A percentile compares a stretch with the other conserved stretches of the same genome.
These are phyloP conservation scores for Dorcoceras hygrometricum DNA, from an alignment of 257 asterid species.

Conservation along the genomic window DNA sequence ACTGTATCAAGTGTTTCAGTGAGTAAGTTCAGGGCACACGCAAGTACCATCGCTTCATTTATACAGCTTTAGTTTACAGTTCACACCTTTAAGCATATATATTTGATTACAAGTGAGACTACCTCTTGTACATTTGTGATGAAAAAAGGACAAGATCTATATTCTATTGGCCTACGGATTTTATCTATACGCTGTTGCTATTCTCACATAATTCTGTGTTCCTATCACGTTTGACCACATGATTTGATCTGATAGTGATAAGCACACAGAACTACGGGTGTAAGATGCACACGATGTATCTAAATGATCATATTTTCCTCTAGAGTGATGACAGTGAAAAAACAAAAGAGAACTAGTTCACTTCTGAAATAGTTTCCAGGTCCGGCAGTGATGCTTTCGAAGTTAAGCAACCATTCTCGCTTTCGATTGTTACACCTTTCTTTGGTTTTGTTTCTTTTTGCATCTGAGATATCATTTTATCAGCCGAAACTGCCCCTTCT, in stretches of 20 bases:
- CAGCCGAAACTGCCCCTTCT: slow-evolving; percentile 46
- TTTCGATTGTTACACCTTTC: slow-evolving; percentile 16
- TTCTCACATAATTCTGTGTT: not conserved
- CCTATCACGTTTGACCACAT: not conserved
- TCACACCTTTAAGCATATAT: slow-evolving; percentile 1
- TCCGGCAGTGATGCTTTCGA: slow-evolving; percentile 25
- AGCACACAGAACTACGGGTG: not conserved
- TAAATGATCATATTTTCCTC: not conserved
- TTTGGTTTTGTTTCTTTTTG: slow-evolving; percentile 25
- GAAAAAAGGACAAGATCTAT: slow-evolving; percentile 17
- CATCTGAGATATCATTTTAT: slow-evolving; percentile 36
- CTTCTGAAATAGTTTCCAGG: slow-evolving; percentile 47
- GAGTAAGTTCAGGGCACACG: slow-evolving; percentile 2
- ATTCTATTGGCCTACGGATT: slow-evolving; percentile 16
- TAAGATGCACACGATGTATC: slow-evolving; percentile 2
- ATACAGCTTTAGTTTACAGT: slow-evolving; percentile 14
- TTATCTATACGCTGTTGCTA: slow-evolving; percentile 14
- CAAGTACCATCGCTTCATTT: slow-evolving; percentile 9
- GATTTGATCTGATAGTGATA: not conserved
- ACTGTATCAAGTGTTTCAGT: not conserved
- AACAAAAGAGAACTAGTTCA: slow-evolving; percentile 25
- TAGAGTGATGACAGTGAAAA: not conserved
- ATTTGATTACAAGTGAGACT: slow-evolving; percentile 9
- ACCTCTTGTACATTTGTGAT: slow-evolving; percentile 31
- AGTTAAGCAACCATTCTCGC: slow-evolving; percentile 8